A percentile compares a stretch with the other conserved stretches of the same genome.
Evolutionary conservation across 306 rosid genomes (phyloP).

Genomic region (Pyrus pyrifolia): DNA sequence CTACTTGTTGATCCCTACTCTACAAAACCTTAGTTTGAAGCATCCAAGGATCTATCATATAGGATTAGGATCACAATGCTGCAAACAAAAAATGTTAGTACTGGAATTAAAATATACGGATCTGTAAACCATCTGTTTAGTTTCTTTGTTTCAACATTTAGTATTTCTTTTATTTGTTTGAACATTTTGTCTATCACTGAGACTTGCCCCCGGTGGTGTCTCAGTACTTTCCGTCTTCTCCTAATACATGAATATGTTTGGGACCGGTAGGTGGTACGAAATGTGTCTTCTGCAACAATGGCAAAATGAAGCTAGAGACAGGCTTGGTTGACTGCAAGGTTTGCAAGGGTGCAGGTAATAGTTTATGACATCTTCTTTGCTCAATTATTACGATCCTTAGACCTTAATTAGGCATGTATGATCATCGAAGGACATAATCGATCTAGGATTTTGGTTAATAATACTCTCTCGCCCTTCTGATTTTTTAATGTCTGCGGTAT

Average conservation of each 20-base stretch:
- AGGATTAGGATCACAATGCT: background rate
- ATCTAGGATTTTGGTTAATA: background rate
- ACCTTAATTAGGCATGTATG: background rate
- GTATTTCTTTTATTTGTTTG: background rate
- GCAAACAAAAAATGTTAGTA: background rate
- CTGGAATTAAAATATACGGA: background rate
- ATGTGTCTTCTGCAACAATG: slow-evolving; percentile 74
- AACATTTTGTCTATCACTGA: background rate
- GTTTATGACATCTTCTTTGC: slow-evolving; percentile 1
- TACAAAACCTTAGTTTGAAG: background rate
- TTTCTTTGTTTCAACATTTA: background rate
- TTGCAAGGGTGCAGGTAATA: slow-evolving; percentile 95
- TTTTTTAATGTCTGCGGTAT: no score
- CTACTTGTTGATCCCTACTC: background rate
- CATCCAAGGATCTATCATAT: background rate
- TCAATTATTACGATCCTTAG: background rate
- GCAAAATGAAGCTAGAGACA: slow-evolving; percentile 78
- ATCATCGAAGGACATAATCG: background rate
- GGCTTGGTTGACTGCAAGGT: slow-evolving; percentile 79
- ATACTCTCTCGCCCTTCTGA: background rate
- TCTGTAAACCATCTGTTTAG: background rate
- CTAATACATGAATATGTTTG: background rate
- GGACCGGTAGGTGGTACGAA: slow-evolving; percentile 77
- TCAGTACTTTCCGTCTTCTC: background rate
- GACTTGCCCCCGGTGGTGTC: background rate